These are phyloP conservation scores for Calonectria ilicicola DNA, from an alignment of 2,329 filamentous ascomycete genomes.

Conservation along the genomic window DNA sequence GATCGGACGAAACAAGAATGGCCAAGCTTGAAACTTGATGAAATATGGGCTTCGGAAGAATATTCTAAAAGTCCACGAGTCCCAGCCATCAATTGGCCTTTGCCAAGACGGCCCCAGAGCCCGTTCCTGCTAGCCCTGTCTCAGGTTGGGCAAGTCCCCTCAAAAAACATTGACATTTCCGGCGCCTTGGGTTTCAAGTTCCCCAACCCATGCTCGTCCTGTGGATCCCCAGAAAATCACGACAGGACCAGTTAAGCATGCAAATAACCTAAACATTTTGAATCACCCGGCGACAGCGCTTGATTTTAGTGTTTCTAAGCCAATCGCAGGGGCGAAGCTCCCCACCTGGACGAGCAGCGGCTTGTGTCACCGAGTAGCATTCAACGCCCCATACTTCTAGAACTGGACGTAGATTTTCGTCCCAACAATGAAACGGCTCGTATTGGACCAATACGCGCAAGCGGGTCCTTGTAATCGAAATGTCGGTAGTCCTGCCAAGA, in stretches of 20 bases:
- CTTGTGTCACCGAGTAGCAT: background rate
- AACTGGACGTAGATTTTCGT: background rate
- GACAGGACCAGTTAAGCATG: constrained; percentile 1
- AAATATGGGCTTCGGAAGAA: background rate
- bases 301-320: background rate
- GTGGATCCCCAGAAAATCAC: background rate
- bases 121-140: background rate
- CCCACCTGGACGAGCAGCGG: background rate
- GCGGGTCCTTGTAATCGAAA: background rate
- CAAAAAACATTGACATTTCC: background rate
- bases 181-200: background rate
- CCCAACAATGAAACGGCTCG: background rate
- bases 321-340: background rate
- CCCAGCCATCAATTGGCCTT: background rate
- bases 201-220: background rate
- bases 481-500: background rate
- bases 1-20: background rate
- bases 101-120: background rate
- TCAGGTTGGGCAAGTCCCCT: background rate
- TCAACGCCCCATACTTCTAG: background rate
- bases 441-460: background rate
- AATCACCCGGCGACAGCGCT: background rate
- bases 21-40: background rate
- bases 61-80: background rate
- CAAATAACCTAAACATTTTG: background rate